Evolutionary conservation across 208 protist genomes (phyloP).

Genomic region (Leishmania martiniquensis): DNA sequence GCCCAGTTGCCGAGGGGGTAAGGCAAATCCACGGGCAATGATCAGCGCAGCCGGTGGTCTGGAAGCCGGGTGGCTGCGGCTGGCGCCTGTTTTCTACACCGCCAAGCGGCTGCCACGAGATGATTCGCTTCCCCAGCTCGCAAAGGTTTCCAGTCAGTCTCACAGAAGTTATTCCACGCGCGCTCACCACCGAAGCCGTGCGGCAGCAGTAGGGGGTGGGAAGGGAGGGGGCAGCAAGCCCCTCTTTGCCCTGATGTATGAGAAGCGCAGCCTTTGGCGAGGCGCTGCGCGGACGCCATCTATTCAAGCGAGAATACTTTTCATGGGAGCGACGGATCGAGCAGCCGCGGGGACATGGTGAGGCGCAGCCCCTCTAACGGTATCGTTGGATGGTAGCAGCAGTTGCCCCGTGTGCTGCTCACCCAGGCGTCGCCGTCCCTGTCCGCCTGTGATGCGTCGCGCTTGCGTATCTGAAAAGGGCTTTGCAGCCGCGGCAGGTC

Average conservation of each 20-base stretch:
- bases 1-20: not conserved
- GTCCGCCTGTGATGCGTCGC: not conserved
- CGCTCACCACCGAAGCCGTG: too few species aligned
- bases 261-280: not conserved
- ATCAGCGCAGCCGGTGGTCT: not conserved
- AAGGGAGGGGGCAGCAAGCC: too few species aligned
- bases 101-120: too few species aligned
- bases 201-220: too few species aligned
- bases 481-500: conserved; percentile 10
- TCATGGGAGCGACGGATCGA: not conserved
- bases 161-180: too few species aligned
- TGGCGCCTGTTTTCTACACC: too few species aligned
- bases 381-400: conserved; percentile 24
- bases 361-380: conserved; percentile 17
- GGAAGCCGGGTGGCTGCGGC: not conserved
- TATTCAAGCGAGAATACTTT: not conserved
- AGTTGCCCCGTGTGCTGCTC: not conserved
- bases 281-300: not conserved
- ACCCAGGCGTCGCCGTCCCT: not conserved
- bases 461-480: conserved; percentile 18
- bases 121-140: too few species aligned
- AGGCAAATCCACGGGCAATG: not conserved
- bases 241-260: not conserved
- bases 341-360: conserved; percentile 4
- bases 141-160: too few species aligned